Percentiles rank a stretch among this genome's conserved stretches.
Conservation (phyloP, 1,139 yeast genomes). For the Blastobotrys serpentis region DNA sequence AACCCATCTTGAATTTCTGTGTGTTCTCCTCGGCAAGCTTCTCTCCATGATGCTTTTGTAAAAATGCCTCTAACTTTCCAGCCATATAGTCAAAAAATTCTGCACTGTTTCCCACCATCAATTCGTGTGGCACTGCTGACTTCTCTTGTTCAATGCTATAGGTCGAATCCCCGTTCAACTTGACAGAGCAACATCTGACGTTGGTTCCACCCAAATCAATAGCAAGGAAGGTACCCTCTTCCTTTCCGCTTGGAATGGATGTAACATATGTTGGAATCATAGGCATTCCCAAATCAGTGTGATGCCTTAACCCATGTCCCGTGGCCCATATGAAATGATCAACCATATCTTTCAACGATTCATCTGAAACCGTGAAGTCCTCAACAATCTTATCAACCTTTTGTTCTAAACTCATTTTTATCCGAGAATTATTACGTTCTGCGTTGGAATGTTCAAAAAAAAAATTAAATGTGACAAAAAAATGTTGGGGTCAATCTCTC, state of each 20-base stretch:
- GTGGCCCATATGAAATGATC: slow-evolving; percentile 51
- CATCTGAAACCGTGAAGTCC: slow-evolving; percentile 55
- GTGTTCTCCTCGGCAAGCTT: slow-evolving; percentile 18
- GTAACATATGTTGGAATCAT: slow-evolving; percentile 90
- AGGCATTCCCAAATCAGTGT: slow-evolving; percentile 57
- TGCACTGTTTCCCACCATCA: slow-evolving; percentile 58
- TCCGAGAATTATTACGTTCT: no score
- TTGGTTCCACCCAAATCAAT: slow-evolving; percentile 90
- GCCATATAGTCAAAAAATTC: slow-evolving; percentile 74
- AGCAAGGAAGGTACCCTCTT: slow-evolving; percentile 71
- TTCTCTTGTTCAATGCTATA: slow-evolving; percentile 71
- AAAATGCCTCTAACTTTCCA: slow-evolving; percentile 59
- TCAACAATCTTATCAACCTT: slow-evolving; percentile 51
- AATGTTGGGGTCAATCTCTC: not conserved
- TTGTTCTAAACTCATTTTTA: slow-evolving; percentile 18
- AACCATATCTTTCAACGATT: slow-evolving; percentile 55
- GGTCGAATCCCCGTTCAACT: slow-evolving; percentile 76
- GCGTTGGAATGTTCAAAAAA: no score
- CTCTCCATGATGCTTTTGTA: slow-evolving; percentile 56
- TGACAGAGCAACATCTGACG: slow-evolving; percentile 82
- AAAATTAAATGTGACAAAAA: no score
- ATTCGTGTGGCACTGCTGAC: slow-evolving; percentile 66
- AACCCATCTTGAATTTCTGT: slow-evolving; percentile 65
- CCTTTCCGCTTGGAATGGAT: slow-evolving; percentile 74
- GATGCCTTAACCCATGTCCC: slow-evolving; percentile 21